Evolutionary conservation across 371 early-diverging fungal species (phyloP).

Genomic region (Rhizopus sp.): DNA sequence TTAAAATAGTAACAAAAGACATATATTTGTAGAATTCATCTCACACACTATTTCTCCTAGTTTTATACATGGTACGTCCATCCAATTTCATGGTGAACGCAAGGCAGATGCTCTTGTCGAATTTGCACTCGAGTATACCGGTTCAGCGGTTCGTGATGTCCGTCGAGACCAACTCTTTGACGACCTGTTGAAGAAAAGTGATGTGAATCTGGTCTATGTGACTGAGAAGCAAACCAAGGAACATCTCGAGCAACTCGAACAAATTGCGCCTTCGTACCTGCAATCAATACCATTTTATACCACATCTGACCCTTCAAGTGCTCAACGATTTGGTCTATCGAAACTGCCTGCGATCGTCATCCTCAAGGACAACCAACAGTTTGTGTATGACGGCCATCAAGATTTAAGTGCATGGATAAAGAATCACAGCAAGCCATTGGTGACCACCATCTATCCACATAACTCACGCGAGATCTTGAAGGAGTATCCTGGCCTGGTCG

Average conservation of each 20-base stretch:
- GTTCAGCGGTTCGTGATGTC: constrained; percentile 19
- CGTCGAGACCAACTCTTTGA: constrained; percentile 9
- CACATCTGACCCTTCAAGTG: constrained; percentile 19
- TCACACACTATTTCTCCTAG: constrained; percentile 5
- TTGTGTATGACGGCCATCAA: constrained; percentile 7
- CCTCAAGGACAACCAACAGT: constrained; percentile 21
- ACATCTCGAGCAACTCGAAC: constrained; percentile 7
- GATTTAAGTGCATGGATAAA: constrained; percentile 19
- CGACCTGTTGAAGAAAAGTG: constrained; percentile 8
- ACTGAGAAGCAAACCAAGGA: constrained; percentile 1
- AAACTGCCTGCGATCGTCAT: constrained; percentile 20
- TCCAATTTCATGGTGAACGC: constrained; percentile 55
- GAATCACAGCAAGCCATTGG: constrained; percentile 21
- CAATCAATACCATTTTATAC: constrained; percentile 27
- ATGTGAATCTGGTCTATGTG: constrained; percentile 29
- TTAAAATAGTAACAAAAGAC: constrained; percentile 54
- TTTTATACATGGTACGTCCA: constrained; percentile 44
- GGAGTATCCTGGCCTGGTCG: constrained; percentile 9
- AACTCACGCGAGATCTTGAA: constrained; percentile 19
- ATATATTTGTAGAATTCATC: neutral
- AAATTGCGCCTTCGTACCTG: constrained; percentile 24
- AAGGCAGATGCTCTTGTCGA: constrained; percentile 42
- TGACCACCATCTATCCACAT: constrained; percentile 13
- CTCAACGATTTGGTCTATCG: constrained; percentile 9
- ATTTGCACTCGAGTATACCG: constrained; percentile 42